Percentiles rank a stretch among this genome's conserved stretches.
These are phyloP conservation scores for Phytophthora meadii DNA, from an alignment of 352 stramenopile genomes.

Conservation along the genomic window DNA sequence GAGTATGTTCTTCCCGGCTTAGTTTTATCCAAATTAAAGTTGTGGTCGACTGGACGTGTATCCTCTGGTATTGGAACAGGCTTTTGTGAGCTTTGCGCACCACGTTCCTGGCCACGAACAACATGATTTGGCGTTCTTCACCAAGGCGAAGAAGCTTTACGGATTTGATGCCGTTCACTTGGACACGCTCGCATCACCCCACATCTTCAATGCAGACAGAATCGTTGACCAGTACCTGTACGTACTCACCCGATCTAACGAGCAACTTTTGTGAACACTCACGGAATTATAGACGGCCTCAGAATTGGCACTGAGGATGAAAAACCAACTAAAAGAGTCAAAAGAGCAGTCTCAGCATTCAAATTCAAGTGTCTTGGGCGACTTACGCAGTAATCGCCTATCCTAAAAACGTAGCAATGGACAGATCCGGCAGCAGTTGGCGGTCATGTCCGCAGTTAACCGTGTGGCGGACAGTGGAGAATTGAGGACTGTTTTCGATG, in stretches of 20 bases:
- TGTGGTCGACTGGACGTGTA: conserved; percentile 5
- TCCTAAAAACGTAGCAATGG: conserved; percentile 36
- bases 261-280: neutral
- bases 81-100: conserved; percentile 59
- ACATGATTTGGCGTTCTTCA: conserved; percentile 62
- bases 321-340: too few species aligned
- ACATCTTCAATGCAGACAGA: conserved; percentile 50
- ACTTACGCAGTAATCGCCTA: conserved; percentile 5
- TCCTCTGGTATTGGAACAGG: conserved; percentile 20
- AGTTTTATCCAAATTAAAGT: conserved; percentile 18
- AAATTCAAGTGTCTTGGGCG: neutral
- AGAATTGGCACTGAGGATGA: too few species aligned
- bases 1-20: neutral
- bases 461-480: conserved; percentile 36
- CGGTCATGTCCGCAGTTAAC: conserved; percentile 14
- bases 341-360: neutral
- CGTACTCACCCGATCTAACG: conserved; percentile 35
- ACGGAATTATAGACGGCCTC: neutral
- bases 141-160: conserved; percentile 47
- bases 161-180: conserved; percentile 46
- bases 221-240: conserved; percentile 61
- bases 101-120: conserved; percentile 57
- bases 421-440: conserved; percentile 30
- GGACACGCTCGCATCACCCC: conserved; percentile 46
- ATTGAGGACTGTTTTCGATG: conserved; percentile 46